Base-by-base conservation (phyloP, 2,329 filamentous ascomycete species). In the Penicillium psychrosexuale region DNA sequence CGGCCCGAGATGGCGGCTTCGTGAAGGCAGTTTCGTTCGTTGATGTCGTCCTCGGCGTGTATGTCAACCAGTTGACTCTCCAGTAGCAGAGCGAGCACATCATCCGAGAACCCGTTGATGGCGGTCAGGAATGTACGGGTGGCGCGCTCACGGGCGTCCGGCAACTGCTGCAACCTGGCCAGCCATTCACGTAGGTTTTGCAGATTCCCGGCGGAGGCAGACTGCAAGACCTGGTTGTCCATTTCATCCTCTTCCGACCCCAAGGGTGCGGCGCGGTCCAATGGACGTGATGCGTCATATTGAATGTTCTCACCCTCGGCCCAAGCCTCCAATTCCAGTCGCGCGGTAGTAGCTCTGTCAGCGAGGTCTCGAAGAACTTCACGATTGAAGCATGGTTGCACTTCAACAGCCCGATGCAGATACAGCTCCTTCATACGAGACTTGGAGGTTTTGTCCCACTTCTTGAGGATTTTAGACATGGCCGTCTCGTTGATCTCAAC, bases 381-480 rank as follows among this genome's bases (percentile, higher is more conserved):
- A 43, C 93, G 87, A 74, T 99, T 97, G 82, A 97, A 99, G 74
- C 95, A 97, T 7, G 94, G 94, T 69, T 97, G 94, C 8, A 97
- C 92, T 73, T 99, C 94, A 59, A 99, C 93, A 8, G 94, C 94
- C 57, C 94, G 84, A 9, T 95, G 95, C 34, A 99, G 85, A 71
- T 97, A 99, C 38, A 97, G 83, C 76, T 97, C 94, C 74, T 99
- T 99, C 56, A 94, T 97, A 73, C 93, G 93, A 48, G 93, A 97
- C 82, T 97, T 99, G 64, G 93, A 97, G 1, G 92, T 97, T 83
- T 99, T 99, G 77, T 99, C 94, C 94, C 94, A 99, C 84, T 99
- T 99, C 78, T 99, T 99, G 61, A 99, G 78, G 56, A 99, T 99
- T 75, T 99, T 99, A 28, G 93, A 97, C 72, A 97, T 97, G 15